Evolutionary conservation across 164 flowering plant genomes (phyloP), one percentile per base, ranked within the genome.

Genomic region (Echeveria elegans): DNA sequence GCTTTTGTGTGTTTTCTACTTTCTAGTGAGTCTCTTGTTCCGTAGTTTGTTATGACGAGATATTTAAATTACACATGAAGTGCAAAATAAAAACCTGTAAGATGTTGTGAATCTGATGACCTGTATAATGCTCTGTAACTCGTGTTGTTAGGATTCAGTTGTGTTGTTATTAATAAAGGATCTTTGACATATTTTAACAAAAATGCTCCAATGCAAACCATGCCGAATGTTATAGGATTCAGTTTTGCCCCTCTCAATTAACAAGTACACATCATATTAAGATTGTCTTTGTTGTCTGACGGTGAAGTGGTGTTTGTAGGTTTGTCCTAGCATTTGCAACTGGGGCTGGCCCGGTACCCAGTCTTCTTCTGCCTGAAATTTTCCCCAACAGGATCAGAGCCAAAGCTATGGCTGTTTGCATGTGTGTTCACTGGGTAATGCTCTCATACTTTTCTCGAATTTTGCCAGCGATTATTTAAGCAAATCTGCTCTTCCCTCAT

Each of bases 391-490:
- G 88, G 47, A 87, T 94, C 53, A 82, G 96, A 72, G 99, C 96
- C 12, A 94, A 87, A 72, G 99, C 97, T 24, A 82, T 94, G 97
- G 86, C 97, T 63, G 70, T 88, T 65, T 94, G 96, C 74, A 73
- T 94, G 87, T 79, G 90, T 38, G 90, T 92, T 38, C 97, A 94
- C 71, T 94, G 99, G 99, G 99, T 94, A 90, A 86, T 63, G 38
- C n/a, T n/a, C n/a, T 66, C 23, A 34, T 61, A 36, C 15, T 56
- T 12, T 28, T 11, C 11, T 56, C 7, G 12, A 4, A 56, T 26
- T 56, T 19, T 29, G n/a, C 7, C 37, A 34, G 37, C 37, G n/a
- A n/a, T n/a, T n/a, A n/a, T n/a, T n/a, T n/a, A n/a, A n/a, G n/a
- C n/a, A n/a, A n/a, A n/a, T n/a, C n/a, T n/a, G n/a, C n/a, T n/a